phyloP scores from a whole-genome alignment of 768 basidiomycete species.

The Daedaleopsis nitida region DNA sequence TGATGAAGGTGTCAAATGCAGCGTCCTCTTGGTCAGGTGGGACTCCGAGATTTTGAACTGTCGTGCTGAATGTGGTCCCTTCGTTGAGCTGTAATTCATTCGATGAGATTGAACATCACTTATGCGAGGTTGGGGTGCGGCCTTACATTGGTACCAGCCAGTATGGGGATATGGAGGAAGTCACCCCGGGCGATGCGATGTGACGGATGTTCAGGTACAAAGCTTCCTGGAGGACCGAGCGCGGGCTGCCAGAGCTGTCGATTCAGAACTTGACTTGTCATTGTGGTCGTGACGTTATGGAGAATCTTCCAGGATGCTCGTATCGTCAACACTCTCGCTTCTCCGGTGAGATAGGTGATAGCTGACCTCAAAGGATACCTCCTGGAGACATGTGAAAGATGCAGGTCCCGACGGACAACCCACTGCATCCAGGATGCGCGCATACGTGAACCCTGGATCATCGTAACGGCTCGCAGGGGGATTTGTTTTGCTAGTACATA shows the following conservation, averaged over 20 bases:
- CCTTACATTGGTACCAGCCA: conserved; percentile 57
- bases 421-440: conserved; percentile 19
- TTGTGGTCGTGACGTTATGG: conserved; percentile 45
- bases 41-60: conserved; percentile 41
- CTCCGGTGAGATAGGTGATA: no score
- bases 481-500: conserved; percentile 44
- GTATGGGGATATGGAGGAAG: conserved; percentile 54
- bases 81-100: conserved; percentile 48
- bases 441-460: conserved; percentile 30
- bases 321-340: not conserved
- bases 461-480: conserved; percentile 30
- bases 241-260: conserved; percentile 59
- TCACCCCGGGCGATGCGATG: conserved; percentile 45
- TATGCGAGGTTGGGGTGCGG: not conserved
- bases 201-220: conserved; percentile 49
- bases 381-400: conserved; percentile 29
- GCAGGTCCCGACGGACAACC: conserved; percentile 25
- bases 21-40: conserved; percentile 42
- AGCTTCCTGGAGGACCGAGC: conserved; percentile 52
- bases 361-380: conserved; percentile 34
- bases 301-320: conserved; percentile 41
- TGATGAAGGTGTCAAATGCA: conserved; percentile 51
- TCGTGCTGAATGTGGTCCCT: conserved; percentile 46
- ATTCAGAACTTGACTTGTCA: conserved; percentile 50
- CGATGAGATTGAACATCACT: no score